phyloP scores from a whole-genome alignment of 208 protist genomes.

The Trypanosoma rangeli region DNA sequence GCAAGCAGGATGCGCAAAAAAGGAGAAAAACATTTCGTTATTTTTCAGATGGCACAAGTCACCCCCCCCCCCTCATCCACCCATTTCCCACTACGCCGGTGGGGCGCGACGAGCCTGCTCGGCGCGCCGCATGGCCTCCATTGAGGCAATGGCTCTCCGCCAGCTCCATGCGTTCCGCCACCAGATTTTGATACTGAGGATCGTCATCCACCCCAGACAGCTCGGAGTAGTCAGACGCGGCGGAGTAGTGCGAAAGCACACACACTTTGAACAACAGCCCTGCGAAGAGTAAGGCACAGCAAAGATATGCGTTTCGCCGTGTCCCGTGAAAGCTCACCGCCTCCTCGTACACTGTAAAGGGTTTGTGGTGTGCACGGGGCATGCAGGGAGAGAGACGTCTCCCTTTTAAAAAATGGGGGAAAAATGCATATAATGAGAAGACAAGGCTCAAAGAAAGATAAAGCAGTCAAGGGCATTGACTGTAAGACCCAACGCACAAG shows the following conservation, averaged over 20 bases:
- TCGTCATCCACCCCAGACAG: conserved; percentile 35
- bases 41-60: neutral
- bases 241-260: conserved; percentile 53
- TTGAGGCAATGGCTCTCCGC: conserved; percentile 35
- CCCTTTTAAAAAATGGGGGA: neutral
- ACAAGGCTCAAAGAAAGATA: conserved; percentile 24
- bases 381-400: conserved; percentile 27
- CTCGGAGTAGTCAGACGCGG: conserved; percentile 26
- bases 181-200: conserved; percentile 44
- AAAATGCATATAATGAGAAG: conserved; percentile 8
- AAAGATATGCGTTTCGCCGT: conserved; percentile 71
- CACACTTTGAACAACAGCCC: conserved; percentile 64
- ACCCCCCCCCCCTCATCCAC: neutral
- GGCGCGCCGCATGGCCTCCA: conserved; percentile 21
- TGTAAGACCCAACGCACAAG: too few relatives aligned
- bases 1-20: neutral
- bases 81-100: conserved; percentile 15
- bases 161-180: conserved; percentile 51
- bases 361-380: conserved; percentile 83
- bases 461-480: conserved; percentile 1
- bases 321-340: conserved; percentile 68
- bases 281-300: conserved; percentile 60
- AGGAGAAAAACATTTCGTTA: conserved; percentile 19
- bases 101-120: conserved; percentile 16
- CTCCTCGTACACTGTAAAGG: conserved; percentile 85